These are phyloP conservation scores for Trichothecium roseum DNA, from an alignment of 2,329 filamentous ascomycete genomes.

Conservation along the genomic window DNA sequence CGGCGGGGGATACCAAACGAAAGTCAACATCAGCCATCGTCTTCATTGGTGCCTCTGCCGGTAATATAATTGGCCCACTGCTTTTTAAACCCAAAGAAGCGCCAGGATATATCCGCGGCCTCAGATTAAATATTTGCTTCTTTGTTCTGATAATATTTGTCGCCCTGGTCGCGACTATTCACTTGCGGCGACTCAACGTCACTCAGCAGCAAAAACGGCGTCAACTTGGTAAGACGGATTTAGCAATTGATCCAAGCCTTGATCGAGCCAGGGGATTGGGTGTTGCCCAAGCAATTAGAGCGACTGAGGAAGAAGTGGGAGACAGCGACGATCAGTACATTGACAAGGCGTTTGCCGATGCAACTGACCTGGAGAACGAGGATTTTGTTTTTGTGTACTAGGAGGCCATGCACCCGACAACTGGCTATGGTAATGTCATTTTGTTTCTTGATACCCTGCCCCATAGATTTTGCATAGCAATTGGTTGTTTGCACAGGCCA, in stretches of 20 bases:
- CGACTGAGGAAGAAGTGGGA: conserved; percentile 6
- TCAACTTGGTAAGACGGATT: conserved; percentile 47
- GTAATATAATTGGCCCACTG: conserved; percentile 57
- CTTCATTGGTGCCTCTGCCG: conserved; percentile 54
- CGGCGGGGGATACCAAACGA: conserved; percentile 59
- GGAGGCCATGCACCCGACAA: conserved; percentile 1
- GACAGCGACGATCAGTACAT: conserved; percentile 10
- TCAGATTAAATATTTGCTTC: conserved; percentile 49
- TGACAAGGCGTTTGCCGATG: conserved; percentile 29
- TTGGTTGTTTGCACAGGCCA: no score
- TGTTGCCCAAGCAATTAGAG: conserved; percentile 18
- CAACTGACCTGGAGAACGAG: conserved; percentile 51
- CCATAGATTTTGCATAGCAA: no score
- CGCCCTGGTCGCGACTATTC: conserved; percentile 23
- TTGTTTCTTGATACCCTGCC: no score
- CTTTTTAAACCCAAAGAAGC: conserved; percentile 46
- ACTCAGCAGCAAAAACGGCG: conserved; percentile 43
- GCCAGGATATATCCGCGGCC: conserved; percentile 33
- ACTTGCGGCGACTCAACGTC: conserved; percentile 42
- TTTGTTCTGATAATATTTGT: conserved; percentile 51
- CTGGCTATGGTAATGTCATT: no score
- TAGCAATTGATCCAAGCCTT: conserved; percentile 50
- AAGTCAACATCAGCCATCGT: conserved; percentile 55
- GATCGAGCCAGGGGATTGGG: conserved; percentile 30
- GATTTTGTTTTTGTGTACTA: conserved; percentile 51